Base-by-base conservation (phyloP, 2,329 filamentous ascomycete genomes). In the Penicillium frequentans region DNA sequence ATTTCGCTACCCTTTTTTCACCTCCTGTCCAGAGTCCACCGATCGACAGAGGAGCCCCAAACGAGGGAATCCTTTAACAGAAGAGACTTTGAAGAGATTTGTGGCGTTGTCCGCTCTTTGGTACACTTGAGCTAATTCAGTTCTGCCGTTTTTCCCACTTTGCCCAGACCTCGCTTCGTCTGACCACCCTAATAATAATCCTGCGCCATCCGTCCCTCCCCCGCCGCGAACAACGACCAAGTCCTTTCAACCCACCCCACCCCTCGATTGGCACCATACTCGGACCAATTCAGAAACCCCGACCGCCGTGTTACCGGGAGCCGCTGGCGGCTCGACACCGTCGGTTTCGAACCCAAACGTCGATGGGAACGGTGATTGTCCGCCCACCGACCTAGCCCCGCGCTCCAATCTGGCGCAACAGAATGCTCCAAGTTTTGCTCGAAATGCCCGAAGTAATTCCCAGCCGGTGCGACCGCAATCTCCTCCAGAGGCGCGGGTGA, bases 241-340 rank as follows among this genome's bases (percentile, higher is more conserved):
- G 67, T 77, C 88, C 26, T 84, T 89, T 81, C 35, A 81, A 78
- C 55, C 69, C 79, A 45, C 75, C 55, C 70, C 75, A 54, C 78
- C 76, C 54, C 79, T 54, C 79, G 84, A 63, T 83, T 86, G 48
- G 85, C 68, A 87, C 81, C 76, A 89, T 86, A 89, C 73, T 69
- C 85, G 88, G 64, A 85, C 88, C 54, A 90, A 86, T 74, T 90
- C 88, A 53, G 88, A 91, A 71, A 49, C 73, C 84, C 46, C 75
- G 85, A 56, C 83, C 82, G 56, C 83, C 81, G 56, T 81, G 82
- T 63, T 75, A 79, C 48, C 79, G 78, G 56, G 77, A 81, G 61
- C 76, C 81, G 61, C 77, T 70, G 70, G 61, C 69, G 68, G 70
- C 70, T 64, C 70, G 65, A 60, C 66, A 64, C 64, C 65, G 59